Base-by-base conservation (phyloP, 805 yeast species). In the Hanseniaspora jakobsenii region DNA sequence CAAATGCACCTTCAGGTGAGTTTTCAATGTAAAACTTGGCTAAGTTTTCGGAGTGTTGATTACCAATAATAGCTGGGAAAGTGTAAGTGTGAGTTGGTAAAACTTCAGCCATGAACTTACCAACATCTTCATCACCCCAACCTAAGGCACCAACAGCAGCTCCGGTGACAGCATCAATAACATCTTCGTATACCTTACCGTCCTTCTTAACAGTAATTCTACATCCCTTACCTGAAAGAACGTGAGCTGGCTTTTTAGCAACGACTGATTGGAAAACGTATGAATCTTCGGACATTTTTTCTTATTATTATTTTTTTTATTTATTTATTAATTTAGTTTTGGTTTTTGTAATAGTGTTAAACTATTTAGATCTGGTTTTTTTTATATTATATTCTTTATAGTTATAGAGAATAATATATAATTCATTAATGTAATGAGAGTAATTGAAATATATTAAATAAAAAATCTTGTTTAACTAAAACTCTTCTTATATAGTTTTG, bases 61-160 rank as follows among this genome's bases (percentile, higher is more conserved):
- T 67, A 44, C 64, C 52, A 26, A 57, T 51, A 34, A 47, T 42
- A 9, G 53, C 45, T 18, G 65, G 63, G 50, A 62, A 67, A 12
- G 70, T 57, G 53, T 67, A 70, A 12, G 62, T 60, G 13, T 63
- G 58, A 19, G 55, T 57, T 38, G 54, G 53, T 8, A 66, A 63
- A 21, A 66, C 68, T 13, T 66, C 69, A 13, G 56, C 55, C 29
- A 63, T 54, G 41, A 69, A 61, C 27, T 63, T 66, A 10, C 39
- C 42, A 12, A 54, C 54, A 12, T 57, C 61, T 31, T 57, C 56
- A 49, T 67, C 71, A 38, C 61, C 61, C 53, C 69, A 69, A 22
- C 75, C 74, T 13, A 70, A 51, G 3, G 71, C 64, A 18, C 67
- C 69, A 29, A 70, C 75, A 14, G 75, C 74, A n/a, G 75, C 75